Base-by-base conservation (phyloP, 768 basidiomycete species). In the Suillus bovinus region DNA sequence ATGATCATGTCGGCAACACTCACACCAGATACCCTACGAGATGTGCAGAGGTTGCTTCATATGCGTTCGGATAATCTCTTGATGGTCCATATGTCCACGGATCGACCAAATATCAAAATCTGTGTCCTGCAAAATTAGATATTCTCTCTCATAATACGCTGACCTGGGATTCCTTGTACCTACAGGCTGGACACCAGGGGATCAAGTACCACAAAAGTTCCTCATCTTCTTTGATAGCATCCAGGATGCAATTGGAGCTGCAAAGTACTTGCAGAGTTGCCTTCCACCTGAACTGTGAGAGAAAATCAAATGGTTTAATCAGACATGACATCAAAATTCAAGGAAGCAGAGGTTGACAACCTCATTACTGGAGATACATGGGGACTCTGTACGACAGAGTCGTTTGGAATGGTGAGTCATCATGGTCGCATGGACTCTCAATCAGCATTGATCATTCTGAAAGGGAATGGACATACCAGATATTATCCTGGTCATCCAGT, bases 401-500 rank as follows among this genome's bases (percentile, higher is more conserved):
- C 74, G 29, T 77, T 76, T 63, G 76, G 77, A 31, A 75, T 79
- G 76, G 74, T 78, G 63, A 55, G 71, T 22, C 8, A 11, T 46
- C 11, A 46, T 46, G 1, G 22, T 22, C 5, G 5, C 5, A 16
- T 46, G 44, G 44, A 46, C 44, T 46, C 5, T 0, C 8, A 22
- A 4, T 46, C 11, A 46, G 13, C 5, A 6, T 46, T 46, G n/a
- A 46, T 20, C 44, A 22, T 13, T 46, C 5, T 0, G 44, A 9
- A 17, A 79, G 79, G 77, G 78, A 6, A 66, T 80, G 42, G 74
- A 80, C 49, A 16, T 79, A 3, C 63, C 74, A 3, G 70, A 73
- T 60, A 73, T 80, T 4, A 34, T 62, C 10, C 55, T 79, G 24
- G 71, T 79, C 22, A 70, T 80, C 13, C 79, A 79, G 58, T 79